These are phyloP conservation scores for Flaveria brownii DNA, from an alignment of 129 eudicot species.

Conservation along the genomic window DNA sequence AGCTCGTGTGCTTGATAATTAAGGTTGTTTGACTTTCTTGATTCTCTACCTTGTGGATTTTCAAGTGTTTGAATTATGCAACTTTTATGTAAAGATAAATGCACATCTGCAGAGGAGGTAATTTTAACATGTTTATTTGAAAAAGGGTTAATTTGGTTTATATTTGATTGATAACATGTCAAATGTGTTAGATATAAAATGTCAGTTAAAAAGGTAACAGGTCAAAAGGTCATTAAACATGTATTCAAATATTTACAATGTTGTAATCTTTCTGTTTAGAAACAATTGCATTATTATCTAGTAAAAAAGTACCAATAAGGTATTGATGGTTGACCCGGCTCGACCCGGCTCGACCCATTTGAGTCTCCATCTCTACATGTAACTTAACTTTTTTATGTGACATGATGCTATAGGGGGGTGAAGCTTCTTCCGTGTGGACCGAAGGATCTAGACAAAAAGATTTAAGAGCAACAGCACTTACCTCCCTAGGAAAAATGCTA, in stretches of 20 bases:
- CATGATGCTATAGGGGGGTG: constrained; percentile 58
- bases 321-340: neutral
- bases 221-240: neutral
- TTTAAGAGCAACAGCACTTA: constrained; percentile 57
- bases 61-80: neutral
- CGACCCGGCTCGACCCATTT: neutral
- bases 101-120: neutral
- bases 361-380: neutral
- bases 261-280: neutral
- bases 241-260: neutral
- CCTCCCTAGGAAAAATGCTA: constrained; percentile 75
- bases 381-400: constrained; percentile 1
- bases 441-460: constrained; percentile 48
- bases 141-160: neutral
- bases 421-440: constrained; percentile 72
- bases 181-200: neutral
- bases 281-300: neutral
- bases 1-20: neutral
- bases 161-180: constrained; percentile 9
- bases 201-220: neutral
- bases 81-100: neutral
- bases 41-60: neutral
- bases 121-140: neutral
- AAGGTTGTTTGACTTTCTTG: neutral
- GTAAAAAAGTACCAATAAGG: neutral